These are phyloP conservation scores for Hemerocallis citrina DNA, from an alignment of 106 monocot genomes.

Conservation along the genomic window DNA sequence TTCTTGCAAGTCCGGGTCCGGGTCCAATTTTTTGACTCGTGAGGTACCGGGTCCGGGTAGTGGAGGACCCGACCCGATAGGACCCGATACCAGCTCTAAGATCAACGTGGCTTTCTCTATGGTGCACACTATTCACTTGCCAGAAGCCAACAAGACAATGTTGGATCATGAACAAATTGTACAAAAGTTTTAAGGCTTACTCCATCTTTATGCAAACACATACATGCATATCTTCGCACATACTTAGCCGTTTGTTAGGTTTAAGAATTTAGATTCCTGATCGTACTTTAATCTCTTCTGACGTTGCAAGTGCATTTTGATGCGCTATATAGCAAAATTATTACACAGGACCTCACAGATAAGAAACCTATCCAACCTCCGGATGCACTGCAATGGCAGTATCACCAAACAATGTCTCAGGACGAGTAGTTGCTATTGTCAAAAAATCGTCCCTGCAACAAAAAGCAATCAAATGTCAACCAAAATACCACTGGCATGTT, in stretches of 20 bases:
- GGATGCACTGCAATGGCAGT: conserved; percentile 92
- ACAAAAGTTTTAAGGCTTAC: too few relatives aligned
- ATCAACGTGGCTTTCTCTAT: too few relatives aligned
- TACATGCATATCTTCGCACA: too few relatives aligned
- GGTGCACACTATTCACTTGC: too few relatives aligned
- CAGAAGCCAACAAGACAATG: too few relatives aligned
- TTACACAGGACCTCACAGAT: not conserved
- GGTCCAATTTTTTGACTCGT: too few relatives aligned
- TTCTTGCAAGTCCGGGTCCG: too few relatives aligned
- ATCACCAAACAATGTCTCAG: conserved; percentile 96
- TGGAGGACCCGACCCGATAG: too few relatives aligned
- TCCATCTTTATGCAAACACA: too few relatives aligned
- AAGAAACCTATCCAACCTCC: conserved; percentile 40
- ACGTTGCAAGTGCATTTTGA: not conserved
- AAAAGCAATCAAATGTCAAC: not conserved
- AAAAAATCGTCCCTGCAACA: conserved; percentile 62
- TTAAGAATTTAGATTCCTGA: not conserved
- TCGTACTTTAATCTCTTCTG: not conserved
- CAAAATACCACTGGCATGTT: not conserved
- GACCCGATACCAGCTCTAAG: too few relatives aligned
- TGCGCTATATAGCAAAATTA: not conserved
- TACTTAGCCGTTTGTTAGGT: not conserved
- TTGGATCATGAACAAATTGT: too few relatives aligned
- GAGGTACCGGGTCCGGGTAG: too few relatives aligned
- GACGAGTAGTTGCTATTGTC: conserved; percentile 92